These are phyloP conservation scores for Aureobasidium sp. DNA, from an alignment of 2,329 filamentous ascomycete species.

Conservation along the genomic window DNA sequence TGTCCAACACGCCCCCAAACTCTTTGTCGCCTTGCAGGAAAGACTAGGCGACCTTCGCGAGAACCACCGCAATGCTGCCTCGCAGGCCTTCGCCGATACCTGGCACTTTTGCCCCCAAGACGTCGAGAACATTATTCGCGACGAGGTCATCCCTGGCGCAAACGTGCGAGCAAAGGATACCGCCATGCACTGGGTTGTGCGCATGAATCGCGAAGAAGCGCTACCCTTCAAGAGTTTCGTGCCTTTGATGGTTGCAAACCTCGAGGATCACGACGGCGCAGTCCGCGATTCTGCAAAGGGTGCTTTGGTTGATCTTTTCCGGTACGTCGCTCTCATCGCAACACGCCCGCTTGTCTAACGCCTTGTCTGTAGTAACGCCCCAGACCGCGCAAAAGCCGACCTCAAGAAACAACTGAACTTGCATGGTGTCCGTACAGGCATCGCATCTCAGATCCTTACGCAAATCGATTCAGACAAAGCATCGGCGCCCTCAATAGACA, in stretches of 20 bases:
- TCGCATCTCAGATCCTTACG: slow-evolving; percentile 70
- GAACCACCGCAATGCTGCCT: slow-evolving; percentile 66
- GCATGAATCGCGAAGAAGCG: slow-evolving; percentile 74
- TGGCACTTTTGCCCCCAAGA: slow-evolving; percentile 62
- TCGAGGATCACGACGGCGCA: slow-evolving; percentile 83
- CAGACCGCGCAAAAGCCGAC: slow-evolving; percentile 76
- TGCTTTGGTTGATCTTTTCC: slow-evolving; percentile 79
- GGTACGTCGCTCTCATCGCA: slow-evolving; percentile 35
- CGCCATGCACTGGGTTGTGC: slow-evolving; percentile 72
- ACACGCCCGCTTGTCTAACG: background rate
- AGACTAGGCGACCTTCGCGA: slow-evolving; percentile 84
- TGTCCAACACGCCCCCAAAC: slow-evolving; percentile 54
- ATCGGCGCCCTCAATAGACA: slow-evolving; percentile 19
- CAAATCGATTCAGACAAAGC: slow-evolving; percentile 42
- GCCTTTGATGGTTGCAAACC: slow-evolving; percentile 68
- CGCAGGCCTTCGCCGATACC: slow-evolving; percentile 68
- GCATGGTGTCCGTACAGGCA: slow-evolving; percentile 78
- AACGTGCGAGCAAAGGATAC: slow-evolving; percentile 78
- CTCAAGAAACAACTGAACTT: slow-evolving; percentile 77
- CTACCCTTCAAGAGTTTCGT: slow-evolving; percentile 79
- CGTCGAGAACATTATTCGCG: slow-evolving; percentile 71
- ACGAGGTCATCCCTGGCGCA: slow-evolving; percentile 67
- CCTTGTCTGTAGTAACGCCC: slow-evolving; percentile 51
- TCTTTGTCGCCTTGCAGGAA: slow-evolving; percentile 69
- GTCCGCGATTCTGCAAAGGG: slow-evolving; percentile 78